phyloP scores from a whole-genome alignment of 495 filamentous ascomycete genomes.

The Lasiosphaeria miniovina region DNA sequence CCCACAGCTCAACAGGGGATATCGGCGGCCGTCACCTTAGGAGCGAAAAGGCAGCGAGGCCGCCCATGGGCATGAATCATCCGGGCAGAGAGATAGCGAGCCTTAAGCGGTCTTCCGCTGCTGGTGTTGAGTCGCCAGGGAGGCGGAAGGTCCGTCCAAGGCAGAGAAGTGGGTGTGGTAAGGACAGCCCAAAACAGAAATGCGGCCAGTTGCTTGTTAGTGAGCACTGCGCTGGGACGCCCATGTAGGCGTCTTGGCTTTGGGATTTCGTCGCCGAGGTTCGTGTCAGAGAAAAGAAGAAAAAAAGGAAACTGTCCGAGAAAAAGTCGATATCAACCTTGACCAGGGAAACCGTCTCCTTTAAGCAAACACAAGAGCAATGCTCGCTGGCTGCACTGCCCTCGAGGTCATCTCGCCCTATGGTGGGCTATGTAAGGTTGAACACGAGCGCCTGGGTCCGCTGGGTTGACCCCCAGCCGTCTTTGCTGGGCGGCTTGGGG shows the following conservation, averaged over 20 bases:
- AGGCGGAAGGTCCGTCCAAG: neutral
- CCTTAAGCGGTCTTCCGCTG: neutral
- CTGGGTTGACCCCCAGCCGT: too few species aligned
- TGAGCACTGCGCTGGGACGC: neutral
- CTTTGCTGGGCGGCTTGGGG: neutral
- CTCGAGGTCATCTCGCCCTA: neutral
- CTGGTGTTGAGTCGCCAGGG: neutral
- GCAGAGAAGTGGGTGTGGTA: neutral
- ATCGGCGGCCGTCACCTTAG: neutral
- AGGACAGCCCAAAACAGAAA: neutral
- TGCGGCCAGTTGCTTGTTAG: neutral
- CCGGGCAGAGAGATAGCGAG: neutral
- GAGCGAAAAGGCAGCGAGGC: conserved; percentile 1
- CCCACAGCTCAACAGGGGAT: neutral
- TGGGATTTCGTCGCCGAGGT: neutral
- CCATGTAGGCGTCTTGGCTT: neutral
- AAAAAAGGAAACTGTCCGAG: neutral
- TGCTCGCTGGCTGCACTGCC: neutral
- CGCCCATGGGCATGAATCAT: neutral
- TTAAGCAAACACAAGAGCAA: too few species aligned
- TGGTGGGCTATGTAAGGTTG: neutral
- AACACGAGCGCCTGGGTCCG: neutral
- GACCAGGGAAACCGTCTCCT: neutral
- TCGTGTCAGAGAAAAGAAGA: neutral
- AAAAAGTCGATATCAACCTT: neutral